Conservation (phyloP, 1,284 basidiomycete species). For the Trichosporon faecale region DNA sequence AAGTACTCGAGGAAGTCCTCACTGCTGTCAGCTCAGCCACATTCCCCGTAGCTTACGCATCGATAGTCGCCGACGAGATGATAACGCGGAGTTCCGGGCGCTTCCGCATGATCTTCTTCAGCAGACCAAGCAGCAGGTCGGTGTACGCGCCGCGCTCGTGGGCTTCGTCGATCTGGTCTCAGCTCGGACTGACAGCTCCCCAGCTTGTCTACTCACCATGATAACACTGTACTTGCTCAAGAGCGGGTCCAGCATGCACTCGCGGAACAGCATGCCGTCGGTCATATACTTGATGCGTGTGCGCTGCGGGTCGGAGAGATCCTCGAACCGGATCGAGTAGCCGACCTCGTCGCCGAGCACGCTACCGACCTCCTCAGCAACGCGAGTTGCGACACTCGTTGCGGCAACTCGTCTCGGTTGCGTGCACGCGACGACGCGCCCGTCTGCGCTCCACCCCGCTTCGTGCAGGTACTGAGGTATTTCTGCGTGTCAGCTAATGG, state of each 20-base stretch:
- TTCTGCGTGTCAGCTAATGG: conserved; percentile 57
- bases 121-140: conserved; percentile 83
- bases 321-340: conserved; percentile 97
- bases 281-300: conserved; percentile 97
- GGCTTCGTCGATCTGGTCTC: conserved; percentile 81
- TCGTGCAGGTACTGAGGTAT: conserved; percentile 91
- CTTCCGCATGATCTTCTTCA: conserved; percentile 92
- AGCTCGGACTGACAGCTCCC: background rate
- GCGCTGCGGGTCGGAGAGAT: conserved; percentile 71
- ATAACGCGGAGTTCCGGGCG: conserved; percentile 83
- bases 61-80: conserved; percentile 91
- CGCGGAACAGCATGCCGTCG: conserved; percentile 95
- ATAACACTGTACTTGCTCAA: conserved; percentile 89
- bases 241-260: conserved; percentile 83
- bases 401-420: conserved; percentile 95
- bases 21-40: conserved; percentile 25
- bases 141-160: conserved; percentile 95
- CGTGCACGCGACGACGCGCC: conserved; percentile 80
- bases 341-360: conserved; percentile 91
- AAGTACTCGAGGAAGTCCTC: conserved; percentile 85
- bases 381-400: conserved; percentile 85
- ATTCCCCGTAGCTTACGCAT: conserved; percentile 59
- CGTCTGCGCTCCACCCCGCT: conserved; percentile 78
- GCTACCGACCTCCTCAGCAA: conserved; percentile 83
- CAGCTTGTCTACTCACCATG: conserved; percentile 63